Base-by-base conservation (phyloP, 768 basidiomycete species). In the Gyrodon lividus region DNA sequence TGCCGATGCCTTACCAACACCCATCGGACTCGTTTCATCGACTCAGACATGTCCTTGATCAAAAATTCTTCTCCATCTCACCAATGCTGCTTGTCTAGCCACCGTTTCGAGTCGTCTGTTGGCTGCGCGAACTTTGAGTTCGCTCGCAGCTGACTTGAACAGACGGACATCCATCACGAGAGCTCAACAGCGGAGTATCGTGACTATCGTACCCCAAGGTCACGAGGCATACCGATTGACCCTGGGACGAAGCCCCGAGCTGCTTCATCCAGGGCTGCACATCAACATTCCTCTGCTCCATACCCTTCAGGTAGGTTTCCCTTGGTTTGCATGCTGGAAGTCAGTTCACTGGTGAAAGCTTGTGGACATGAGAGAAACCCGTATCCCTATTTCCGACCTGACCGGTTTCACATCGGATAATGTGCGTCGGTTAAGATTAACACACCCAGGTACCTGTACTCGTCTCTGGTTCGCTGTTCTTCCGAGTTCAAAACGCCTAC, bases 401-500 rank as follows among this genome's bases (percentile, higher is more conserved):
- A 64, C 64, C 9, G 70, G 69, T 22, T 72, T 69, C 54, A 70
- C 69, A 12, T 56, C 64, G 6, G 69, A 70, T 50, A 70, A 70
- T 57, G 68, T 67, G 8, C 14, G 56, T 42, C 12, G 23, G 12
- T 14, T 43, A 5, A 50, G 20, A 22, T 19, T 1, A 35, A 23
- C 9, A 14, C 17, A 7, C 14, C 20, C 30, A 76, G 74, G 79
- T 81, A 2, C 81, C 81, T 5, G 76, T 81, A 4, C 60, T 72
- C 5, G 72, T 76, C 40, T 80, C 80, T 3, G 81, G 81, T 12
- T 81, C 79, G 1, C 68, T 81, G 0, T 81, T 82, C 63, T 82
- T 73, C 61, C 74, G 77, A 6, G 74, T 82, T 26, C 61, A 60
- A 0, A 73, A 82, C 52, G 75, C 77, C 39, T 81, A 81, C 66